A percentile compares a stretch with the other conserved stretches of the same genome.
These are phyloP conservation scores for Aureobasidium sp. DNA, from an alignment of 2,329 filamentous ascomycete genomes.

Conservation along the genomic window DNA sequence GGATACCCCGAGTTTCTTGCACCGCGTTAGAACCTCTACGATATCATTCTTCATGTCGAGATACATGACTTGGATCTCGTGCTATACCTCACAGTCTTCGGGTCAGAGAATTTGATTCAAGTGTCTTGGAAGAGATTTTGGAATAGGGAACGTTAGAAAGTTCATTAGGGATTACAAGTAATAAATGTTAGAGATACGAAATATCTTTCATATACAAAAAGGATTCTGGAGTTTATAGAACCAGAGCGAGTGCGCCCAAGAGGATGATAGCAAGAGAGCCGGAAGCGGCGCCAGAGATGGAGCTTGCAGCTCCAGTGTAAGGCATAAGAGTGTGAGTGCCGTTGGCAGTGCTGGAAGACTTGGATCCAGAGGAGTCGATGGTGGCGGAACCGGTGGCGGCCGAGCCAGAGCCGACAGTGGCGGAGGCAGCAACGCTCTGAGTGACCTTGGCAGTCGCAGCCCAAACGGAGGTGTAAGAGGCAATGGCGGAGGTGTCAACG, in stretches of 20 bases:
- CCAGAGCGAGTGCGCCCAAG: constrained; percentile 4
- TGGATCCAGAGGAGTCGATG: background rate
- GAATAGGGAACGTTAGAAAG: background rate
- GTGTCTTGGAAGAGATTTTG: too few species aligned
- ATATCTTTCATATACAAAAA: background rate
- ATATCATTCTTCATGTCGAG: too few species aligned
- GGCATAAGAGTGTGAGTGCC: constrained; percentile 4
- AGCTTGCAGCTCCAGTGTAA: constrained; percentile 9
- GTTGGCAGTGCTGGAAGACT: constrained; percentile 13
- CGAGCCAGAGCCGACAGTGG: background rate
- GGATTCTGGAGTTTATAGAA: background rate
- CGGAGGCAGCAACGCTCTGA: constrained; percentile 7
- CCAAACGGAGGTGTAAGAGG: constrained; percentile 9
- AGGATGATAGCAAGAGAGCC: constrained; percentile 4
- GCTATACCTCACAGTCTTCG: too few species aligned
- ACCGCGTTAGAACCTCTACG: too few species aligned
- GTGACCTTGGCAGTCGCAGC: constrained; percentile 4
- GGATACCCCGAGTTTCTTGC: too few species aligned
- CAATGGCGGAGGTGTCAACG: background rate
- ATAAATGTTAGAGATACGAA: background rate
- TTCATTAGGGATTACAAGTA: background rate
- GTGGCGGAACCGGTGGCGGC: background rate
- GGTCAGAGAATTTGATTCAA: too few species aligned
- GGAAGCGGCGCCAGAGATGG: constrained; percentile 3
- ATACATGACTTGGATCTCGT: too few species aligned